Percentiles rank a stretch among this genome's conserved stretches.
Conservation (phyloP, 768 basidiomycete species). For the Boletus vinaceobasis region DNA sequence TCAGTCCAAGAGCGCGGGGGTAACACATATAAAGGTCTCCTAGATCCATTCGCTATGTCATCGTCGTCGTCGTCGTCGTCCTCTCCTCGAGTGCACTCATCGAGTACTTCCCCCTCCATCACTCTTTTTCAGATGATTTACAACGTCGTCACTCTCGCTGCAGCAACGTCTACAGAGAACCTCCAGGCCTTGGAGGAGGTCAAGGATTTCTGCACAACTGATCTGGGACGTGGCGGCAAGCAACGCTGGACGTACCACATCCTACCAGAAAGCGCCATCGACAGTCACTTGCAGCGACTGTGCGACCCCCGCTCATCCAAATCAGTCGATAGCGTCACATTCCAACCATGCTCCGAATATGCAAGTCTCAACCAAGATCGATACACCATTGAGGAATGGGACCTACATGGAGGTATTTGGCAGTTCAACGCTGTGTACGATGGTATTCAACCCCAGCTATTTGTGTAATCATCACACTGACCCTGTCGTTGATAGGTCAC, state of each 20-base stretch:
- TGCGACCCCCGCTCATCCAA: slow-evolving; percentile 34
- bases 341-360: slow-evolving; percentile 41
- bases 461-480: slow-evolving; percentile 29
- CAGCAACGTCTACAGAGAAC: slow-evolving; percentile 46
- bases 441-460: slow-evolving; percentile 22
- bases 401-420: slow-evolving; percentile 40
- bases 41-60: slow-evolving; percentile 9
- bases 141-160: slow-evolving; percentile 41
- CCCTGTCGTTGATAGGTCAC: slow-evolving; percentile 36
- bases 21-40: slow-evolving; percentile 21
- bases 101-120: background rate
- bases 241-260: slow-evolving; percentile 54
- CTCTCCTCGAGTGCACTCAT: slow-evolving; percentile 8
- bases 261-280: slow-evolving; percentile 39
- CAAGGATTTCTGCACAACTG: slow-evolving; percentile 48
- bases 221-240: slow-evolving; percentile 50
- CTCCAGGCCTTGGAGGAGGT: slow-evolving; percentile 52
- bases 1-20: slow-evolving; percentile 2
- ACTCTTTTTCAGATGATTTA: slow-evolving; percentile 21
- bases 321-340: slow-evolving; percentile 38
- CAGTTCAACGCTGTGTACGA: slow-evolving; percentile 46
- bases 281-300: slow-evolving; percentile 37
- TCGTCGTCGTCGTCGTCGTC: slow-evolving; percentile 14
- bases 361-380: slow-evolving; percentile 42
- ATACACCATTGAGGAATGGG: slow-evolving; percentile 39